Percentiles rank a stretch among this genome's conserved stretches.
phyloP scores from a whole-genome alignment of 73 alveolate species.

The Blepharisma japonicum region DNA sequence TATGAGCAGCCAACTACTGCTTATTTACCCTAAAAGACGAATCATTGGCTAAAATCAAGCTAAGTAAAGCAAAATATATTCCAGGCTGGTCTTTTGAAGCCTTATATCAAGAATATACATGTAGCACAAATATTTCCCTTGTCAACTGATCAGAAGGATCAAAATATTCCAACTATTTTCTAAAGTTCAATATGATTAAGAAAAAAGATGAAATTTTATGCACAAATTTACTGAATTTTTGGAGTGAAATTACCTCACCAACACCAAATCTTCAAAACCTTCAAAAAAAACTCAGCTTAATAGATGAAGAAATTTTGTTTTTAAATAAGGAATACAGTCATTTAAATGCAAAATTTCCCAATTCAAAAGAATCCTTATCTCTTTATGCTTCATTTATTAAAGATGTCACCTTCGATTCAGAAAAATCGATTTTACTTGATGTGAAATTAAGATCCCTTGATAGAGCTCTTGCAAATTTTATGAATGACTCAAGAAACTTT shows the following conservation, averaged over 20 bases:
- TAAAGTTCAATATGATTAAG: background rate
- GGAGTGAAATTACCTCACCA: background rate
- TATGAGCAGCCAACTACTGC: conserved; percentile 3
- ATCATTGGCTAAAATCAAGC: background rate
- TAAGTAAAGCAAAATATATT: background rate
- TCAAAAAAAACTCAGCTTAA: background rate
- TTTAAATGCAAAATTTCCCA: background rate
- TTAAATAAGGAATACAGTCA: background rate
- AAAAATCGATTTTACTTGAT: background rate
- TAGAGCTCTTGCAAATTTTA: too few species aligned
- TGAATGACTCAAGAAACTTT: background rate
- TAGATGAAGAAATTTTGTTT: background rate
- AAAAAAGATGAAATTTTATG: conserved; percentile 22
- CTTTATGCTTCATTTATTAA: background rate
- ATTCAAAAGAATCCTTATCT: background rate
- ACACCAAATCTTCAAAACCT: background rate
- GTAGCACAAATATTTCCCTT: background rate
- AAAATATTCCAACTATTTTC: background rate
- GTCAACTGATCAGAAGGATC: background rate
- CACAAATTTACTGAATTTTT: background rate
- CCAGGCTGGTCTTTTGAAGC: background rate
- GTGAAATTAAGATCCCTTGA: background rate
- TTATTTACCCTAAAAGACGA: background rate
- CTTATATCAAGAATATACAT: background rate
- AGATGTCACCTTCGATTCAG: background rate